Conservation (phyloP, 306 rosid genomes). For the Corylus americana region DNA sequence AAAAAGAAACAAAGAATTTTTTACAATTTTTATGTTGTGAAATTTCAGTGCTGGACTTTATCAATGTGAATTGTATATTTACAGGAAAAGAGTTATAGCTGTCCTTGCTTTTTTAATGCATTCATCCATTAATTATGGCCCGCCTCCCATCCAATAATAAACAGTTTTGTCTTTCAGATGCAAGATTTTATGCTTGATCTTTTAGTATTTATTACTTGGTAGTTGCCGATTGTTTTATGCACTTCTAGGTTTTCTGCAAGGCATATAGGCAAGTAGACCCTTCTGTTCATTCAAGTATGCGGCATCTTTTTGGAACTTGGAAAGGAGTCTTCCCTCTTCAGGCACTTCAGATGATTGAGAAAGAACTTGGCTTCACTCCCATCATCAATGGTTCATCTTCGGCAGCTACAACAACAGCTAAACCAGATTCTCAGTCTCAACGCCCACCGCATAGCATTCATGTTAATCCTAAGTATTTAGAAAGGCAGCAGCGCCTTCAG, state of each 20-base stretch:
- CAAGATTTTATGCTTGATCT: conserved; percentile 21
- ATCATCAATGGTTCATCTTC: conserved; percentile 60
- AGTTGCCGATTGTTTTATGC: conserved; percentile 29
- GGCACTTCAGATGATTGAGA: conserved; percentile 74
- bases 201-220: conserved; percentile 33
- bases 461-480: conserved; percentile 91
- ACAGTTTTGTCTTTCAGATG: conserved; percentile 15
- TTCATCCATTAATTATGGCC: conserved; percentile 25
- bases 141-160: conserved; percentile 19
- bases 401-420: conserved; percentile 43
- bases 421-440: conserved; percentile 72
- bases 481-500: conserved; percentile 89
- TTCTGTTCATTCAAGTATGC: conserved; percentile 70
- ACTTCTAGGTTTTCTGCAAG: conserved; percentile 83
- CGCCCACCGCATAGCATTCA: conserved; percentile 83
- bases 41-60: conserved; percentile 14
- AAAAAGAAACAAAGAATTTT: conserved; percentile 1
- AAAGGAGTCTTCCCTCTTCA: conserved; percentile 86
- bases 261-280: conserved; percentile 82
- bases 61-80: conserved; percentile 7
- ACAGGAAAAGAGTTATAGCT: conserved; percentile 1
- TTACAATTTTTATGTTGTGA: conserved; percentile 14
- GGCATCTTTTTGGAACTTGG: conserved; percentile 98
- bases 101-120: conserved; percentile 17
- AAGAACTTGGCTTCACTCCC: conserved; percentile 71